These are phyloP conservation scores for Nicotiana tomentosiformis DNA, from an alignment of 257 asterid species.

Conservation along the genomic window DNA sequence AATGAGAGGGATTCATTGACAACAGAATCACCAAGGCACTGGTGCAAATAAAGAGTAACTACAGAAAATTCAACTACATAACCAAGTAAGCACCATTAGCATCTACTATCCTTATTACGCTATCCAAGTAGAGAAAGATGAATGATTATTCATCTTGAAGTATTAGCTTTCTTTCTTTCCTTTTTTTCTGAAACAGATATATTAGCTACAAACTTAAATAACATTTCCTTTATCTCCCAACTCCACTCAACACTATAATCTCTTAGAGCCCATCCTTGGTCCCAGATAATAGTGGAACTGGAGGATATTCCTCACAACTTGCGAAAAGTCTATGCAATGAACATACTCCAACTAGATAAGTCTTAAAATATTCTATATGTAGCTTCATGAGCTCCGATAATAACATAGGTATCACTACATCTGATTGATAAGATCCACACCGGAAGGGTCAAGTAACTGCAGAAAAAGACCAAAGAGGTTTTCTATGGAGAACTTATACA, in stretches of 20 bases:
- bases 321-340: neutral
- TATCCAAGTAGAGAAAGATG: neutral
- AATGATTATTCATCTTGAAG: neutral
- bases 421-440: neutral
- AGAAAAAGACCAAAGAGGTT: neutral
- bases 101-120: neutral
- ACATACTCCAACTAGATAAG: neutral
- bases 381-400: neutral
- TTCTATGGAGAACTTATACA: neutral
- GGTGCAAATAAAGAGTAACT: neutral
- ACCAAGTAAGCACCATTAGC: neutral
- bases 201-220: conserved; percentile 1
- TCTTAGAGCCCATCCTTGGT: neutral
- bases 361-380: neutral
- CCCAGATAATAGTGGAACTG: neutral
- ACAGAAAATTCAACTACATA: neutral
- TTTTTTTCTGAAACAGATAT: neutral
- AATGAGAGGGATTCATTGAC: conserved; percentile 6
- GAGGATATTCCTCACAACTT: neutral
- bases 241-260: neutral
- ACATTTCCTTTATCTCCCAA: neutral
- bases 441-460: neutral
- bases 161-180: neutral
- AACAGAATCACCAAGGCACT: neutral
- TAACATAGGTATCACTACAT: neutral